Base-by-base conservation (phyloP, 257 asterid species). In the Lithospermum erythrorhizon region DNA sequence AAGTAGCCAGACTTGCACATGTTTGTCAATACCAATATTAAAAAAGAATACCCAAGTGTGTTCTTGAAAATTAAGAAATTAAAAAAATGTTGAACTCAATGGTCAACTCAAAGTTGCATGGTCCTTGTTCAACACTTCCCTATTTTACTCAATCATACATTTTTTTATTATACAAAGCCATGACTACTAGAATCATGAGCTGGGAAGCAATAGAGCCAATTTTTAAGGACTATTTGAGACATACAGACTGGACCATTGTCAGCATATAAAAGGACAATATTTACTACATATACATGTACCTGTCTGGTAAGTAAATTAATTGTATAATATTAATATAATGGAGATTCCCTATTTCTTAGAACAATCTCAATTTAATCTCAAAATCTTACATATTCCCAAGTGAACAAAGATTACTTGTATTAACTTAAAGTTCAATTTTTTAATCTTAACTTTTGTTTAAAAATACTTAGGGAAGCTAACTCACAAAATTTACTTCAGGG, bases 121-220 rank as follows among this genome's bases (percentile, higher is more conserved):
- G 71, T 73, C 72, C 60, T 66, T 68, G 58, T 48, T 64, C 59
- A 19, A 61, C 66, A 62, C 21, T 51, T 56, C 14, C 25, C 56
- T 49, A 53, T 29, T 67, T 59, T 56, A 13, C 0, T n/a, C 49
- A 65, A 25, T 4, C 19, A 45, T 61, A 23, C 54, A 35, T 47
- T n/a, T 1, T 53, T 53, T 19, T 20, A n/a, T 53, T 0, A 58
- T 51, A 62, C 47, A 37, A 57, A 71, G 64, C 64, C 65, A 59
- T 58, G 63, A 75, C 65, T 59, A 48, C 47, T 72, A 65, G 58
- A 72, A 63, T 72, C 70, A 69, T 74, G 78, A 78, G 87, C 80
- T 82, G 86, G 68, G 61, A 64, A 55, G 79, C 81, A 79, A 61
- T 48, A 70, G 2, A 59, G 21, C 58, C 70, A 53, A 37, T 53